Percentiles rank a stretch among this genome's conserved stretches.
Evolutionary conservation across 108 stramenopile genomes (phyloP).

Genomic region (Skeletonema tropicum): DNA sequence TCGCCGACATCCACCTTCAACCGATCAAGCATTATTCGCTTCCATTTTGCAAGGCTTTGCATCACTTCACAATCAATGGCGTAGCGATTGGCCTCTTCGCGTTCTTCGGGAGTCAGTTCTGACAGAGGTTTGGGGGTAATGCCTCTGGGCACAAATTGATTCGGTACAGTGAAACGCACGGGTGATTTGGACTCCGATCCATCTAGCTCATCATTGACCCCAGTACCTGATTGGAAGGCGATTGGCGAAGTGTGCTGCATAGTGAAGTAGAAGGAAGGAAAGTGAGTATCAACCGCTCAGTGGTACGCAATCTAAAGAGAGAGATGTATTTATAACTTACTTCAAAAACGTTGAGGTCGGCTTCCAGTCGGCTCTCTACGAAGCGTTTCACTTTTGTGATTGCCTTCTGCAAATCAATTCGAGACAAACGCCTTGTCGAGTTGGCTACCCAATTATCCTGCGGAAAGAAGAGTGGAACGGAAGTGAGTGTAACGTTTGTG

Average conservation of each 20-base stretch:
- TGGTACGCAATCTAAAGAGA: neutral
- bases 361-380: conserved; percentile 43
- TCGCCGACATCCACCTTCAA: conserved; percentile 43
- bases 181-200: conserved; percentile 47
- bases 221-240: conserved; percentile 45
- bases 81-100: conserved; percentile 6
- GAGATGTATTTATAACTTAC: conserved; percentile 11
- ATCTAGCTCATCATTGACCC: conserved; percentile 63
- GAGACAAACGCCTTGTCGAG: conserved; percentile 42
- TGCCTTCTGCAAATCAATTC: conserved; percentile 47
- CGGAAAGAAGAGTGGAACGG: neutral
- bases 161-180: conserved; percentile 43
- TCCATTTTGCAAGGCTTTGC: conserved; percentile 61
- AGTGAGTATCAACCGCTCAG: neutral
- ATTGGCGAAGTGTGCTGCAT: conserved; percentile 47
- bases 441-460: conserved; percentile 44
- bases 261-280: conserved; percentile 2
- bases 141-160: conserved; percentile 46
- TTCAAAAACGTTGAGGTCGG: conserved; percentile 51
- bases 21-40: conserved; percentile 51
- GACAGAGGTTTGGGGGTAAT: conserved; percentile 14
- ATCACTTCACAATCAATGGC: conserved; percentile 50
- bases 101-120: conserved; percentile 17
- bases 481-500: neutral
- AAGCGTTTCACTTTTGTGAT: conserved; percentile 43